Conservation (phyloP, 352 stramenopile species). For the Thraustotheca clavata region DNA sequence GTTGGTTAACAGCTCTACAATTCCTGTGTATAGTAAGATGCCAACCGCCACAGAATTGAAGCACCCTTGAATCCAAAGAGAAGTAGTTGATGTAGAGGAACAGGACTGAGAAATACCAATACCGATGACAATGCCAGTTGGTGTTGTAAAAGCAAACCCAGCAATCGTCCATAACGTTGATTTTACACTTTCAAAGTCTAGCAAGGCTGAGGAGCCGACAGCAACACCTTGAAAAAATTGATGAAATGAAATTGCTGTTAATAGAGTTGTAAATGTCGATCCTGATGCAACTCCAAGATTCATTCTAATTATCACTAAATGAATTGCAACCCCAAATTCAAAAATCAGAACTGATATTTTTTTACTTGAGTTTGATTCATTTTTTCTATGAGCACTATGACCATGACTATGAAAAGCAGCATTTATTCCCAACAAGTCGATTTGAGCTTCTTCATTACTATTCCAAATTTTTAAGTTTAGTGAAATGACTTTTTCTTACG, state of each 20-base stretch:
- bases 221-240: constrained; percentile 71
- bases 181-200: constrained; percentile 29
- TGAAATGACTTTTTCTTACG: too few relatives aligned
- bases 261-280: constrained; percentile 43
- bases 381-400: background rate
- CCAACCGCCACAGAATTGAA: constrained; percentile 54
- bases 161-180: constrained; percentile 41
- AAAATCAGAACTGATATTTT: constrained; percentile 41
- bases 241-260: constrained; percentile 56
- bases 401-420: constrained; percentile 7
- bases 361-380: background rate
- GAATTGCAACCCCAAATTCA: constrained; percentile 47
- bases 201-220: constrained; percentile 37
- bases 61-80: constrained; percentile 50
- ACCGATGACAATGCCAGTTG: constrained; percentile 41
- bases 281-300: constrained; percentile 42
- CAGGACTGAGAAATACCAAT: constrained; percentile 49
- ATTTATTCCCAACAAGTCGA: constrained; percentile 21
- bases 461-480: background rate
- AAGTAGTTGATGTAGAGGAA: constrained; percentile 34
- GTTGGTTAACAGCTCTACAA: constrained; percentile 57
- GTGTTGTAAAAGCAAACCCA: constrained; percentile 47
- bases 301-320: constrained; percentile 59
- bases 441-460: background rate
- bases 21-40: constrained; percentile 59